These are phyloP conservation scores for Ziziphus jujuba DNA, from an alignment of 306 rosid genomes.

Conservation along the genomic window DNA sequence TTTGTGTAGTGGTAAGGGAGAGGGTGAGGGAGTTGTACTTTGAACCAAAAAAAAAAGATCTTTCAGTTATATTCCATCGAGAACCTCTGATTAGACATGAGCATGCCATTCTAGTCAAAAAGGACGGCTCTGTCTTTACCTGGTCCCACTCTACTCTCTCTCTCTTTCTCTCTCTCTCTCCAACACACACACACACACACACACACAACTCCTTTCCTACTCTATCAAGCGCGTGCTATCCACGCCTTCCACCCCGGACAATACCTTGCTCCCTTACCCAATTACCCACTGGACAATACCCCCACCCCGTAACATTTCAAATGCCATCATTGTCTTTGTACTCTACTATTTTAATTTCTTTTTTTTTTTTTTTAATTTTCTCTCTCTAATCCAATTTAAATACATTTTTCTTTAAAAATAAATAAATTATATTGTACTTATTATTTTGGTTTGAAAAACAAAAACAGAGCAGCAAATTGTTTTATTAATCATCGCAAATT, in stretches of 20 bases:
- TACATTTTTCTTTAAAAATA: too few species aligned
- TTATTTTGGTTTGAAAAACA: too few species aligned
- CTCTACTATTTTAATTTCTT: background rate
- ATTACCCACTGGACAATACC: too few species aligned
- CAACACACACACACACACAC: too few species aligned
- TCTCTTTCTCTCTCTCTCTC: too few species aligned
- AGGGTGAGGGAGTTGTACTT: constrained; percentile 19
- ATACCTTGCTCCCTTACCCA: too few species aligned
- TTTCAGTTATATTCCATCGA: constrained; percentile 43
- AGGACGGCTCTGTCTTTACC: constrained; percentile 19
- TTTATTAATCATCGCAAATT: constrained; percentile 44
- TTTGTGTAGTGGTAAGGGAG: too few species aligned
- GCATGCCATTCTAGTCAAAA: constrained; percentile 47
- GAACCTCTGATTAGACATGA: constrained; percentile 36
- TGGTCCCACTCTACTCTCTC: background rate
- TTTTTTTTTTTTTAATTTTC: background rate
- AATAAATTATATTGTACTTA: too few species aligned
- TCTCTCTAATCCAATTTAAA: background rate
- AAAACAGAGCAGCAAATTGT: constrained; percentile 4
- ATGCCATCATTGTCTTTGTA: background rate
- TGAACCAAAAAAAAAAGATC: constrained; percentile 29
- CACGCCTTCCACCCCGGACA: too few species aligned
- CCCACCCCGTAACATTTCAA: too few species aligned
- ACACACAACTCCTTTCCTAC: too few species aligned
- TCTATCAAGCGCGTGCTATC: too few species aligned